These are phyloP conservation scores for Trichoderma brevicompactum DNA, from an alignment of 2,329 filamentous ascomycete genomes.

Conservation along the genomic window DNA sequence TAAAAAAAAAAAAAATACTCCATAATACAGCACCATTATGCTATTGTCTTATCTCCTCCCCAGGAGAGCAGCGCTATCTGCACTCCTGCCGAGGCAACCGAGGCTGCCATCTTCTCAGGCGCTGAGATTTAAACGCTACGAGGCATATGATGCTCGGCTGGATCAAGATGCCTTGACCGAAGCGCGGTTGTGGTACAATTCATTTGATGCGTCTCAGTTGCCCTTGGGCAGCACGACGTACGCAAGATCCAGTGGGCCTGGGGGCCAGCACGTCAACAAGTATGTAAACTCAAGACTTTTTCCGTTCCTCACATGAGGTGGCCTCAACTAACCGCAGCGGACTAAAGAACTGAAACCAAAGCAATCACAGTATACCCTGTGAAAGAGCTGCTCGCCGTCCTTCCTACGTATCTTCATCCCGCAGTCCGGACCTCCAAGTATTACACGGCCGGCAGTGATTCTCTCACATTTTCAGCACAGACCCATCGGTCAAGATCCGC, in stretches of 20 bases:
- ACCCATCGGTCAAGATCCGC: conserved; percentile 55
- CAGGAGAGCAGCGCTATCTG: conserved; percentile 4
- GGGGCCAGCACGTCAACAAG: conserved; percentile 68
- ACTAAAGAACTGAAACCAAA: conserved; percentile 61
- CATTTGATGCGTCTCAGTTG: conserved; percentile 49
- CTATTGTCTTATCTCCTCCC: conserved; percentile 5
- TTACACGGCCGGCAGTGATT: conserved; percentile 56
- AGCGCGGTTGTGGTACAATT: conserved; percentile 56
- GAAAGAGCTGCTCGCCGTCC: conserved; percentile 48
- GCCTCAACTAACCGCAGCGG: conserved; percentile 48
- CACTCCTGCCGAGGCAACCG: conserved; percentile 1
- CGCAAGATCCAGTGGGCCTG: conserved; percentile 63
- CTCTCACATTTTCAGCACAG: conserved; percentile 60
- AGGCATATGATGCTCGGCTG: conserved; percentile 55
- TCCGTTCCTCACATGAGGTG: conserved; percentile 33
- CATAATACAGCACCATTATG: background rate
- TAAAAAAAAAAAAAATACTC: no score
- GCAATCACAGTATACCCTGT: conserved; percentile 59
- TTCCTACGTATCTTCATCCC: conserved; percentile 55
- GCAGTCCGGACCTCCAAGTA: conserved; percentile 58
- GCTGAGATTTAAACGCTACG: conserved; percentile 45
- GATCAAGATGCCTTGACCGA: conserved; percentile 56
- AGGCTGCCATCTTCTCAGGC: conserved; percentile 15
- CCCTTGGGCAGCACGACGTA: conserved; percentile 59
- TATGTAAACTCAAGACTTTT: conserved; percentile 39